Percentiles rank a stretch among this genome's conserved stretches.
These are phyloP conservation scores for Phytopythium chamaehyphon DNA, from an alignment of 352 stramenopile genomes.

Conservation along the genomic window DNA sequence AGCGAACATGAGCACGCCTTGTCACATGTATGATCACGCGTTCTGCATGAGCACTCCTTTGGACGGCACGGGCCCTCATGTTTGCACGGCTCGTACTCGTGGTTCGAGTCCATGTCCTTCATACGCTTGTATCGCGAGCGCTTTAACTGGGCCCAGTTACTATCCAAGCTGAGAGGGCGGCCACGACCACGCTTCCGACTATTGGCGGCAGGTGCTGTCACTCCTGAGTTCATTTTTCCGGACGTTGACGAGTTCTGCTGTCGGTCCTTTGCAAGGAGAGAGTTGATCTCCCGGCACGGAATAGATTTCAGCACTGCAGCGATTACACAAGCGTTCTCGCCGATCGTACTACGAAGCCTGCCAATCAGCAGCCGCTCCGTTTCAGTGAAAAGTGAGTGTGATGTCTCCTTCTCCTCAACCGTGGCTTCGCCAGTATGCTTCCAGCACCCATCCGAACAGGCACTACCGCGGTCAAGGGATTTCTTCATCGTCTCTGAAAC, in stretches of 20 bases:
- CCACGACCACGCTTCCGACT: slow-evolving; percentile 38
- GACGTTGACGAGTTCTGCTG: slow-evolving; percentile 15
- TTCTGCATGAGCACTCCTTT: slow-evolving; percentile 64
- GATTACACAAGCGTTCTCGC: slow-evolving; percentile 68
- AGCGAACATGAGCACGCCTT: slow-evolving; percentile 81
- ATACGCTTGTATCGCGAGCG: slow-evolving; percentile 57
- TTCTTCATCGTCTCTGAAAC: slow-evolving; percentile 40
- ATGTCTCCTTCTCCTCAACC: not conserved
- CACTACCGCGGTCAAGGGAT: slow-evolving; percentile 22
- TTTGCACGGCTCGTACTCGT: slow-evolving; percentile 79
- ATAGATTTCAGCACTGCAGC: slow-evolving; percentile 51
- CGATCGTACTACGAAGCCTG: slow-evolving; percentile 49
- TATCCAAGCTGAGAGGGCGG: slow-evolving; percentile 36
- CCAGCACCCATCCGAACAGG: slow-evolving; percentile 43
- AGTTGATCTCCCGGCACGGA: slow-evolving; percentile 48
- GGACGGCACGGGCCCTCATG: slow-evolving; percentile 63
- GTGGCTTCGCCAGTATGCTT: slow-evolving; percentile 14
- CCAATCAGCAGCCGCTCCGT: slow-evolving; percentile 52
- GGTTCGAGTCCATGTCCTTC: slow-evolving; percentile 55
- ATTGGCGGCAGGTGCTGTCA: slow-evolving; percentile 29
- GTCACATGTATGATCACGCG: slow-evolving; percentile 73
- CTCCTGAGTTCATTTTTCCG: slow-evolving; percentile 25
- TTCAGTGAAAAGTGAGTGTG: slow-evolving; percentile 10
- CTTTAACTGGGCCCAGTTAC: slow-evolving; percentile 60
- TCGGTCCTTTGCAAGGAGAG: slow-evolving; percentile 43